A percentile compares a stretch with the other conserved stretches of the same genome.
These are phyloP conservation scores for Arthrobotrys conoides DNA, from an alignment of 2,329 filamentous ascomycete species.

Conservation along the genomic window DNA sequence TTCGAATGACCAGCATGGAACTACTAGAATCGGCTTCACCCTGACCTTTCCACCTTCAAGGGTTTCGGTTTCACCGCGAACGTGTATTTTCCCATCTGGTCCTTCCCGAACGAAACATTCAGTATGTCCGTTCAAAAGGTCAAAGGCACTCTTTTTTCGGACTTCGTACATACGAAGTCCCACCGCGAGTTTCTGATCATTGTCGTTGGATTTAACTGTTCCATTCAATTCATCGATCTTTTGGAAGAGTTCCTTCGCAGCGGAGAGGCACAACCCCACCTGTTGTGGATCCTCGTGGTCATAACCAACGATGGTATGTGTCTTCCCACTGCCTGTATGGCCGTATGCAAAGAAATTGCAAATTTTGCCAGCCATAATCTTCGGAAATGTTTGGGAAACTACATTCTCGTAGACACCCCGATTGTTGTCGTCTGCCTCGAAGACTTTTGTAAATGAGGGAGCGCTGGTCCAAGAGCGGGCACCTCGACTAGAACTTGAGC, in stretches of 20 bases:
- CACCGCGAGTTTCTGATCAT: conserved; percentile 65
- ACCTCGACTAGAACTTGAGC: conserved; percentile 29
- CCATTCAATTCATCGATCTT: conserved; percentile 64
- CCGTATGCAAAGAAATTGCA: conserved; percentile 69
- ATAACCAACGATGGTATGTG: conserved; percentile 69
- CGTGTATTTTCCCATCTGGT: conserved; percentile 67
- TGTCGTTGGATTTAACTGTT: conserved; percentile 13
- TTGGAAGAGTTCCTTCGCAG: conserved; percentile 65
- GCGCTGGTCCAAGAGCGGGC: conserved; percentile 62
- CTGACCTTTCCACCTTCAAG: conserved; percentile 68
- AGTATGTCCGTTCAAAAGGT: conserved; percentile 67
- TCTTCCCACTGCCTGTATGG: conserved; percentile 68
- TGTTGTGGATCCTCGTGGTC: conserved; percentile 66
- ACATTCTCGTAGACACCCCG: conserved; percentile 63
- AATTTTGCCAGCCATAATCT: conserved; percentile 66
- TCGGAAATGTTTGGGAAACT: conserved; percentile 66
- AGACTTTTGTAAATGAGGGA: conserved; percentile 64
- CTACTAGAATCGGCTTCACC: conserved; percentile 67
- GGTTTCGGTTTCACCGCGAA: conserved; percentile 68
- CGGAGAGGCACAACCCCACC: conserved; percentile 67
- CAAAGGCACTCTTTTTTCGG: conserved; percentile 68
- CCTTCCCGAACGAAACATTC: conserved; percentile 68
- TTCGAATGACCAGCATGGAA: conserved; percentile 67
- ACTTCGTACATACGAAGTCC: conserved; percentile 68
- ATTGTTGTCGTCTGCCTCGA: conserved; percentile 63